These are phyloP conservation scores for Aspergillus ochraceus DNA, from an alignment of 2,329 filamentous ascomycete genomes.

Conservation along the genomic window DNA sequence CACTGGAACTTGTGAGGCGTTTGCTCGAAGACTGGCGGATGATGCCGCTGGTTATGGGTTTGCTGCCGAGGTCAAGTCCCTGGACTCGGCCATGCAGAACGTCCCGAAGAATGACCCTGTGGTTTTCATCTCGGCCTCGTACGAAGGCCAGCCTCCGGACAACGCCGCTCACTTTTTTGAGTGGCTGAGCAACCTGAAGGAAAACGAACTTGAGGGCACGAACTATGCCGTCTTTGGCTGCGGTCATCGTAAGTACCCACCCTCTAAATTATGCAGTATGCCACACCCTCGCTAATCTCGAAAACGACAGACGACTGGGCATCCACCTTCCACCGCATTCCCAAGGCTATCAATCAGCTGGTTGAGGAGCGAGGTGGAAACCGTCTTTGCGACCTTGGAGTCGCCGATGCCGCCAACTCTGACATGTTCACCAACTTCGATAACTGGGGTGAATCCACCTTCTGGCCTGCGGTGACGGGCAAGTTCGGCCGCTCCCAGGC, in stretches of 20 bases:
- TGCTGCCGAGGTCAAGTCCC: conserved; percentile 53
- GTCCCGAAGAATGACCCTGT: conserved; percentile 63
- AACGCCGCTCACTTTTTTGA: conserved; percentile 68
- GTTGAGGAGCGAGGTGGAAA: conserved; percentile 54
- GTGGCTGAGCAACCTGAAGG: conserved; percentile 61
- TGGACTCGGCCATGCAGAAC: conserved; percentile 63
- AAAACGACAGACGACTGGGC: conserved; percentile 44
- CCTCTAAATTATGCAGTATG: neutral
- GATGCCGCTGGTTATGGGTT: conserved; percentile 63
- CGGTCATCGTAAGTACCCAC: conserved; percentile 49
- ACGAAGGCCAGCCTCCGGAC: conserved; percentile 72
- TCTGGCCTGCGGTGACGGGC: conserved; percentile 54
- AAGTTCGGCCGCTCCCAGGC: conserved; percentile 29
- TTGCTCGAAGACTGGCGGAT: conserved; percentile 63
- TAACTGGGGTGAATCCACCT: conserved; percentile 61
- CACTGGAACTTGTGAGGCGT: conserved; percentile 70
- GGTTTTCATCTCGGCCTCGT: conserved; percentile 68
- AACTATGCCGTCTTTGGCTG: conserved; percentile 71
- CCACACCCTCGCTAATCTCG: neutral
- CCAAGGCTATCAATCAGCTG: conserved; percentile 60
- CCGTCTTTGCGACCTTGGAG: conserved; percentile 52
- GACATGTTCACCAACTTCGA: conserved; percentile 71
- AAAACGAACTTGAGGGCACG: conserved; percentile 55
- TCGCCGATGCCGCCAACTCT: conserved; percentile 60
- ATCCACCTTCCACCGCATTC: conserved; percentile 66